Base-by-base conservation (phyloP, 805 yeast species). In the Wickerhamiella kurtzmanii region DNA sequence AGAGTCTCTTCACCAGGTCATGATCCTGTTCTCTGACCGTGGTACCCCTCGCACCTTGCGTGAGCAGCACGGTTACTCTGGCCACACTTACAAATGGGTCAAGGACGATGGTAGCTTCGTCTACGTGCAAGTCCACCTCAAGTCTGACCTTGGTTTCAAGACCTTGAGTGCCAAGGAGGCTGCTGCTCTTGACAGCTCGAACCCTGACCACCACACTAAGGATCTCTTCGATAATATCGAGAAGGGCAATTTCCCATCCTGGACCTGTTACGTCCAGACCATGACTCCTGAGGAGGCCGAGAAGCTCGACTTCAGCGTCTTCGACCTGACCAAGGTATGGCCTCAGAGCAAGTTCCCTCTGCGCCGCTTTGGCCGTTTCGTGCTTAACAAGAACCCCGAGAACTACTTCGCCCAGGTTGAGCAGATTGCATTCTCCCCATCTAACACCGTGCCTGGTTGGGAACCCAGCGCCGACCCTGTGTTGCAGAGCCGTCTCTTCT, bases 401-500 rank as follows among this genome's bases (percentile, higher is more conserved):
- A 77, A 77, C 64, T 77, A 72, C 61, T 72, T 71, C 57, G 68
- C 64, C 50, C 71, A 64, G 54, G 68, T 69, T 58, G 79, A 71
- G 58, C 77, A 73, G 61, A 64, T 69, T 50, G 88, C 87, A 3
- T 81, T 82, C 67, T 66, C 82, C 25, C 89, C 88, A 43, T 67
- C 79, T 47, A 82, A 80, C 67, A 70, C 80, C 44, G 82, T 80
- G 39, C 86, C 86, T 41, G 82, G 78, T 60, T 74, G 79, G 70
- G 84, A 80, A 67, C 76, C 88, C 47, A 73, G 82, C 43, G 82
- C 82, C 50, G 88, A 81, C 64, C 84, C 86, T 20, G 86, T 81
- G 18, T 69, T 81, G 64, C 87, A 81, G 67, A 74, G 82, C 25
- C 77, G 88, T 65, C 69, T 81, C 56, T 82, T 79, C 65, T 78